Evolutionary conservation across 2,329 filamentous ascomycete genomes (phyloP).

Genomic region (Calonectria crousiana): DNA sequence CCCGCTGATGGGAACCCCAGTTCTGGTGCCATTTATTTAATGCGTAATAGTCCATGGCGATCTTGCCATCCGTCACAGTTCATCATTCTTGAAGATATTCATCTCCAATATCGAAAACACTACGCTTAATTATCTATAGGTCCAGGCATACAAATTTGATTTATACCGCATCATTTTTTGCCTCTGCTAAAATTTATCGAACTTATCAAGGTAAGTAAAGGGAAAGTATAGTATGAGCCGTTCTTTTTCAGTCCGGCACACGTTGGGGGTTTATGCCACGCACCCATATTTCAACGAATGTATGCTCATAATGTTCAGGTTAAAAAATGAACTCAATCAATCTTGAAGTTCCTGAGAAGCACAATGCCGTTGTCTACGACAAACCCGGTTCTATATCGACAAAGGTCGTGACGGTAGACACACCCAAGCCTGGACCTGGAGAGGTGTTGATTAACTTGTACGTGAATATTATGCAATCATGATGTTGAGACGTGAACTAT

Average conservation of each 20-base stretch:
- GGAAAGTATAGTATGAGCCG: background rate
- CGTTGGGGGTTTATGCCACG: no score
- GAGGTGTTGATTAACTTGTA: slow-evolving; percentile 8
- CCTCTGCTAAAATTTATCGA: background rate
- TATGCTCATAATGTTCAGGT: background rate
- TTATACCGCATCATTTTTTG: background rate
- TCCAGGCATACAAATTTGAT: background rate
- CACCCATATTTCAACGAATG: background rate
- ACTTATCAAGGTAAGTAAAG: background rate
- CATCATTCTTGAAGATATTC: background rate
- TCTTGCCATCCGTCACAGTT: background rate
- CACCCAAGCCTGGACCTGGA: slow-evolving; percentile 10
- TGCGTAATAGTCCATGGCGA: background rate
- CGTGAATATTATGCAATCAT: background rate
- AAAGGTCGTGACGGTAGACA: slow-evolving; percentile 3
- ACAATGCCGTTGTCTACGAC: slow-evolving; percentile 10
- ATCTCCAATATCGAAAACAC: no score
- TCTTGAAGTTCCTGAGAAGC: slow-evolving; percentile 3
- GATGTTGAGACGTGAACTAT: background rate
- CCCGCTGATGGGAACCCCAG: background rate
- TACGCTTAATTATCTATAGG: background rate
- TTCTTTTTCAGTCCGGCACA: background rate
- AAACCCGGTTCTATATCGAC: slow-evolving; percentile 16
- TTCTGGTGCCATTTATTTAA: background rate
- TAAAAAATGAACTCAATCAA: background rate